Evolutionary conservation across 2,329 filamentous ascomycete species (phyloP).

Genomic region (Aspergillus brasiliensis): DNA sequence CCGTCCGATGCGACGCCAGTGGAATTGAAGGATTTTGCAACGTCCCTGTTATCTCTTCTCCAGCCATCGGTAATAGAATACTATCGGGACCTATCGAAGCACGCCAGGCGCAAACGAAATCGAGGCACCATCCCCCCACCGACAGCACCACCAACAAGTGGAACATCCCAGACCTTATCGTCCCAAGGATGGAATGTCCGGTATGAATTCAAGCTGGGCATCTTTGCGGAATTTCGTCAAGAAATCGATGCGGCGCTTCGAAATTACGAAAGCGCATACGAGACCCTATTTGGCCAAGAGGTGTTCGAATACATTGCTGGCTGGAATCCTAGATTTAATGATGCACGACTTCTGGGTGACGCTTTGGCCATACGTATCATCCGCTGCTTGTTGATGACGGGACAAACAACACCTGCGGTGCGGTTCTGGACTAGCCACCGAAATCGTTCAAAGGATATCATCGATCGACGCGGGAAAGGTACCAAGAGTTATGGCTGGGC

Average conservation of each 20-base stretch:
- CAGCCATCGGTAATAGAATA: conserved; percentile 81
- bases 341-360: conserved; percentile 86
- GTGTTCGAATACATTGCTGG: conserved; percentile 85
- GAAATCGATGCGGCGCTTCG: conserved; percentile 86
- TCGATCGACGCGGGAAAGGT: conserved; percentile 81
- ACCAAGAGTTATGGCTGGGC: conserved; percentile 90
- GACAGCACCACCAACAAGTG: conserved; percentile 77
- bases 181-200: conserved; percentile 87
- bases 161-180: conserved; percentile 83
- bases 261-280: conserved; percentile 85
- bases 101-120: conserved; percentile 83
- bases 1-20: conserved; percentile 70
- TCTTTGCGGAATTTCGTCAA: conserved; percentile 90
- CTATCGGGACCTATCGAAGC: conserved; percentile 91
- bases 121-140: conserved; percentile 76
- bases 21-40: conserved; percentile 73
- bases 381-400: conserved; percentile 78
- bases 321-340: conserved; percentile 89
- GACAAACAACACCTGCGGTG: conserved; percentile 76
- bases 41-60: conserved; percentile 70
- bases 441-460: conserved; percentile 70
- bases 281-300: conserved; percentile 77
- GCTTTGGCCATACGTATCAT: conserved; percentile 77
- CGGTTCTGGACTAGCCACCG: conserved; percentile 79
- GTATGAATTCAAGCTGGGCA: conserved; percentile 89